phyloP scores from a whole-genome alignment of 495 filamentous ascomycete species.

The Penicillium atrosanguineum region DNA sequence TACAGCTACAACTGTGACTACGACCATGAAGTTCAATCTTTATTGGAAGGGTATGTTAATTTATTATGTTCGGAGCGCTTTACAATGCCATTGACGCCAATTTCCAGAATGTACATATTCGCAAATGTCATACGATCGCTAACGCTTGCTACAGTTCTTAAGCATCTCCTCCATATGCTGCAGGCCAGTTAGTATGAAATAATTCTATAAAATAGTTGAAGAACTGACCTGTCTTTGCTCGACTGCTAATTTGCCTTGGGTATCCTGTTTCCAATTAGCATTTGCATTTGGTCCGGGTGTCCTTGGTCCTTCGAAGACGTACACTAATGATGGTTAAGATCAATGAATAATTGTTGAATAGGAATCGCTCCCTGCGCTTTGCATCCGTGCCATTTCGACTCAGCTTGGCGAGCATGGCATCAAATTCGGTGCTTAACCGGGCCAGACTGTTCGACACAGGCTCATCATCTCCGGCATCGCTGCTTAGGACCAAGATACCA shows the following conservation, averaged over 20 bases:
- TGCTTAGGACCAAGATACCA: conserved; percentile 75
- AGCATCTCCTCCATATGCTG: conserved; percentile 49
- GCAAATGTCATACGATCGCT: conserved; percentile 13
- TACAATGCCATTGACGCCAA: conserved; percentile 1
- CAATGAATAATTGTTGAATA: conserved; percentile 92
- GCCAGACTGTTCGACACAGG: conserved; percentile 78
- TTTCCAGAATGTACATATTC: conserved; percentile 6
- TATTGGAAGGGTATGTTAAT: background rate
- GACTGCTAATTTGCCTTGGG: conserved; percentile 70
- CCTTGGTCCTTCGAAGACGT: conserved; percentile 15
- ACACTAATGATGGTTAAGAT: conserved; percentile 85
- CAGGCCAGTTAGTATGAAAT: background rate
- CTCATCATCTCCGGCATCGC: conserved; percentile 88
- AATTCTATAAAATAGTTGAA: background rate
- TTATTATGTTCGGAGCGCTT: conserved; percentile 5
- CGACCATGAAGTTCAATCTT: background rate
- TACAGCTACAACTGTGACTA: background rate
- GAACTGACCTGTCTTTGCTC: conserved; percentile 61
- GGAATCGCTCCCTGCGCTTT: conserved; percentile 79
- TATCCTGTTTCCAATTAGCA: conserved; percentile 51
- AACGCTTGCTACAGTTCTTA: conserved; percentile 40
- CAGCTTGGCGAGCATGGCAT: conserved; percentile 69
- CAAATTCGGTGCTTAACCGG: conserved; percentile 72
- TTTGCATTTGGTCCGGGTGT: background rate
- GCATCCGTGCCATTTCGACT: conserved; percentile 67